Conservation (phyloP, 768 basidiomycete genomes). For the Suillus tomentosus region DNA sequence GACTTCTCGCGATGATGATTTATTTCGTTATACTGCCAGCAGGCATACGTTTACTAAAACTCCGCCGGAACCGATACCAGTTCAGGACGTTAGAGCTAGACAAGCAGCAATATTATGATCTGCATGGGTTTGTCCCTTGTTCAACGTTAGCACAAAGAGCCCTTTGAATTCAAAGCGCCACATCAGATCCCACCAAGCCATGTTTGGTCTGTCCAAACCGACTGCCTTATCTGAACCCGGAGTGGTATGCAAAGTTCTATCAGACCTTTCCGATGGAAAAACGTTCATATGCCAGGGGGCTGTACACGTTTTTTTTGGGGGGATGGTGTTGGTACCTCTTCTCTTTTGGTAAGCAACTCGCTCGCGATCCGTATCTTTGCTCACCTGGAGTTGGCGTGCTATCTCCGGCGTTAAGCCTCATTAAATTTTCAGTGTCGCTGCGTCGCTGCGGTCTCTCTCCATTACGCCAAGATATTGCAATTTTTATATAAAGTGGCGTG, state of each 20-base stretch:
- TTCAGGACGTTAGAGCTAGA: conserved; percentile 8
- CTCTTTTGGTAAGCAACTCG: conserved; percentile 17
- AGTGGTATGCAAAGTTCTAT: conserved; percentile 13
- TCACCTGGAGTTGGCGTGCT: conserved; percentile 8
- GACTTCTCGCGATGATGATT: background rate
- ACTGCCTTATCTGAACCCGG: conserved; percentile 17
- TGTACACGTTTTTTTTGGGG: conserved; percentile 6
- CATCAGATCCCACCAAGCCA: background rate
- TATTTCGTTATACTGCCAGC: conserved; percentile 1
- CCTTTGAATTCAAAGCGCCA: conserved; percentile 4
- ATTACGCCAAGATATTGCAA: conserved; percentile 3
- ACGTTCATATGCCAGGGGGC: conserved; percentile 1
- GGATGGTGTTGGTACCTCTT: conserved; percentile 3
- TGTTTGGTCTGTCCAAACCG: conserved; percentile 26
- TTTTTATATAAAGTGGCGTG: background rate
- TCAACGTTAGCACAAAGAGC: background rate
- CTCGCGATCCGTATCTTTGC: background rate
- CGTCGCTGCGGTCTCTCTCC: background rate
- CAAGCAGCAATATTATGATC: background rate
- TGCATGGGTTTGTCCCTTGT: conserved; percentile 3
- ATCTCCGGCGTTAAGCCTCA: conserved; percentile 15
- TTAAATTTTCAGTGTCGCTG: background rate
- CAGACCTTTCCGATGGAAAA: conserved; percentile 36
- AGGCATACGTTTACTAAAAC: conserved; percentile 17
- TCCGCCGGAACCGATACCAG: conserved; percentile 17